Percentiles rank a stretch among this genome's conserved stretches.
Evolutionary conservation across 768 basidiomycete species (phyloP).

Genomic region (Leccinum rimulosum): DNA sequence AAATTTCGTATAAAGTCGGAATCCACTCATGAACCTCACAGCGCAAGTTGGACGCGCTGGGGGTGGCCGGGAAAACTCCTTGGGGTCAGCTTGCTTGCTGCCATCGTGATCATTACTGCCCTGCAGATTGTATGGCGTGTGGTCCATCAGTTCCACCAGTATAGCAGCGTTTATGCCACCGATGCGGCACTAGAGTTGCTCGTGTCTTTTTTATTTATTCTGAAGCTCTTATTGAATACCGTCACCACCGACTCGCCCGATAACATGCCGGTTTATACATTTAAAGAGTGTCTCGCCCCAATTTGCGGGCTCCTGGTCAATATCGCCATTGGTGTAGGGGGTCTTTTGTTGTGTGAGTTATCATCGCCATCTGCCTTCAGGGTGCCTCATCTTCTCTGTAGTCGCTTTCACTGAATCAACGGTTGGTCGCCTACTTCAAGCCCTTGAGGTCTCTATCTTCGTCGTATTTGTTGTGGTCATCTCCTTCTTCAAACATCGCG

Average conservation of each 20-base stretch:
- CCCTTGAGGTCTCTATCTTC: slow-evolving; percentile 59
- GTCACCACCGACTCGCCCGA: slow-evolving; percentile 39
- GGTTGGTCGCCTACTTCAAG: slow-evolving; percentile 65
- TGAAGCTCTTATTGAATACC: slow-evolving; percentile 61
- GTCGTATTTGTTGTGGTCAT: slow-evolving; percentile 55
- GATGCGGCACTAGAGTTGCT: slow-evolving; percentile 59
- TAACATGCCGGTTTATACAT: slow-evolving; percentile 39
- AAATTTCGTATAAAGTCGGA: slow-evolving; percentile 14
- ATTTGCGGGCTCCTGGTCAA: slow-evolving; percentile 53
- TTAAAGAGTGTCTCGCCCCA: slow-evolving; percentile 47
- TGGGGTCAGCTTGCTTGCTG: slow-evolving; percentile 48
- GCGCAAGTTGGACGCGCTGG: slow-evolving; percentile 67
- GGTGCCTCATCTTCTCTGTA: slow-evolving; percentile 27
- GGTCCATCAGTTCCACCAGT: slow-evolving; percentile 33
- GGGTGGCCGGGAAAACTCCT: slow-evolving; percentile 52
- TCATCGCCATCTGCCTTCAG: not conserved
- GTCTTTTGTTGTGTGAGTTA: slow-evolving; percentile 55
- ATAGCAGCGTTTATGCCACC: slow-evolving; percentile 52
- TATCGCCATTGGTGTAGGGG: slow-evolving; percentile 52
- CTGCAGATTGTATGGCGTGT: slow-evolving; percentile 68
- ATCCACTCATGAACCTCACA: slow-evolving; percentile 37
- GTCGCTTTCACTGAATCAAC: slow-evolving; percentile 68
- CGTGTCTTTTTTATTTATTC: slow-evolving; percentile 53
- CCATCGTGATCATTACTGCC: slow-evolving; percentile 45
- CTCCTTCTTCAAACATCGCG: slow-evolving; percentile 33